Evolutionary conservation across 2,329 filamentous ascomycete species (phyloP).

Genomic region (Epichloe gansuensis): DNA sequence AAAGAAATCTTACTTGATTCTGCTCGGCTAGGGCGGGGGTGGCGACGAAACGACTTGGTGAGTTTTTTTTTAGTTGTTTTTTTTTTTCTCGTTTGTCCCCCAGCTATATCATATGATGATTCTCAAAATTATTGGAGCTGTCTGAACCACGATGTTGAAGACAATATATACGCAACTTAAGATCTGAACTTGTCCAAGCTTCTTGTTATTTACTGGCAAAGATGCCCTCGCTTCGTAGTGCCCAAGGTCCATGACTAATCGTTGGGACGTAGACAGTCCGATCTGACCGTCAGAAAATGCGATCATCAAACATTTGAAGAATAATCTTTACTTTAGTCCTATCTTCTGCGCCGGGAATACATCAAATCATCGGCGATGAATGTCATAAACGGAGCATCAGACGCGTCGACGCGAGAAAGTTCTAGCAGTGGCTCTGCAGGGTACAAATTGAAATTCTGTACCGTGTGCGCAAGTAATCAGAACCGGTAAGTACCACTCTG

Average conservation of each 20-base stretch:
- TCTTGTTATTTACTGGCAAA: background rate
- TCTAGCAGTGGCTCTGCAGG: constrained; percentile 39
- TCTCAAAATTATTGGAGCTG: constrained; percentile 56
- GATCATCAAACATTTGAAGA: background rate
- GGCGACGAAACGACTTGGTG: background rate
- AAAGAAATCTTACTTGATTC: constrained; percentile 1
- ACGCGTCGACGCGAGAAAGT: constrained; percentile 26
- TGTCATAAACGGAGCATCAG: constrained; percentile 25
- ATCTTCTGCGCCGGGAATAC: background rate
- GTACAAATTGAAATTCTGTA: constrained; percentile 92
- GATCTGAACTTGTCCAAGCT: constrained; percentile 1
- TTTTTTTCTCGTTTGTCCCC: background rate
- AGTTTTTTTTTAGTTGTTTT: background rate
- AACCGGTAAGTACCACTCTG: constrained; percentile 52
- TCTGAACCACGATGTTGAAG: constrained; percentile 54
- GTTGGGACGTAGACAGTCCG: background rate
- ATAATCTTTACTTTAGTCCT: background rate
- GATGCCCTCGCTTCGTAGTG: background rate
- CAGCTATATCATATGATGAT: constrained; percentile 29
- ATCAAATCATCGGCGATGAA: constrained; percentile 23
- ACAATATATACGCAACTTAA: constrained; percentile 42
- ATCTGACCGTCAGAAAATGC: background rate
- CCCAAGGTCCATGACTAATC: background rate
- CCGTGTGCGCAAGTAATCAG: constrained; percentile 97
- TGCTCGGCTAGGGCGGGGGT: background rate